Conservation (phyloP, 176 grass and related monocot genomes). For the Rhynchospora tenuis region DNA sequence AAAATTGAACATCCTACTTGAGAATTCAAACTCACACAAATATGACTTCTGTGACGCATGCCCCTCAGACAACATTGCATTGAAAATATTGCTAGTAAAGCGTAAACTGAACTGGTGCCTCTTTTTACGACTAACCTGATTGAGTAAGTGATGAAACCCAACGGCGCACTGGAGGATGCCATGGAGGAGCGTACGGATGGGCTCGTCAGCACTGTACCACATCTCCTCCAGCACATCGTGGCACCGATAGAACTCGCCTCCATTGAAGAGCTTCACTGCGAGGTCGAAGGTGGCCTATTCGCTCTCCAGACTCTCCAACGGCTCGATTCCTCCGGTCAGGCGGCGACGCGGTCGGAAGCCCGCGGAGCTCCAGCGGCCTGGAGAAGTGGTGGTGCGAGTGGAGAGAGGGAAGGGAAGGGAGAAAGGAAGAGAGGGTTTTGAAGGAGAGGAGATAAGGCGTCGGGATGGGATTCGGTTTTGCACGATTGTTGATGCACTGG, state of each 20-base stretch:
- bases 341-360: slow-evolving; percentile 40
- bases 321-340: too few species aligned
- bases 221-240: slow-evolving; percentile 92
- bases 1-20: too few species aligned
- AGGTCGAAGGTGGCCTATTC: too few species aligned
- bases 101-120: background rate
- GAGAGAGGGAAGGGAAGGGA: background rate
- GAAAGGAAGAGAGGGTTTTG: background rate
- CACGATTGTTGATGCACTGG: background rate
- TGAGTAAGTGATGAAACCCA: slow-evolving; percentile 84
- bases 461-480: background rate
- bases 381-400: background rate
- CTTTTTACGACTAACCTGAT: slow-evolving; percentile 34
- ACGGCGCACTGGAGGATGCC: slow-evolving; percentile 75
- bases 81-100: background rate
- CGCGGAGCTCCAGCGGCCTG: background rate
- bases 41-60: too few species aligned
- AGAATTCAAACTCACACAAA: too few species aligned
- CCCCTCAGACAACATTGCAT: background rate
- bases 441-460: background rate
- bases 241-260: slow-evolving; percentile 67
- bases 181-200: slow-evolving; percentile 66
- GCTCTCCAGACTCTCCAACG: too few species aligned
- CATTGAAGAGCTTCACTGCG: slow-evolving; percentile 73
- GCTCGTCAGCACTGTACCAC: slow-evolving; percentile 73